A percentile compares a stretch with the other conserved stretches of the same genome.
These are phyloP conservation scores for Begonia peltatifolia DNA, from an alignment of 306 rosid genomes.

Conservation along the genomic window DNA sequence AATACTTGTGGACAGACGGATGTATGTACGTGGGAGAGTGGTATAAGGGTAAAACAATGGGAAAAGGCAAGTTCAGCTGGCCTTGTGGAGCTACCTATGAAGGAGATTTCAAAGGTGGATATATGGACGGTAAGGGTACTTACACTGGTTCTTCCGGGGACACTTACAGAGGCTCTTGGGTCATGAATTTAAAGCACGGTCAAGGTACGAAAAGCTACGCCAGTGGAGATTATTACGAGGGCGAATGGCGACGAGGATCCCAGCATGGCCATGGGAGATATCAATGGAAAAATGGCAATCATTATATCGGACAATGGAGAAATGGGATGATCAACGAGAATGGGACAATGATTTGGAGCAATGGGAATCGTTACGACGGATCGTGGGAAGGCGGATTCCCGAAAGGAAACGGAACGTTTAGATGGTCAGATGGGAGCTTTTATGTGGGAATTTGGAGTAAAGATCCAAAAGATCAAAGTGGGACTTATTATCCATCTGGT, in stretches of 20 bases:
- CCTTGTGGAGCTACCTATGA: slow-evolving; percentile 87
- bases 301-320: slow-evolving; percentile 70
- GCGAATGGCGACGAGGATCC: slow-evolving; percentile 74
- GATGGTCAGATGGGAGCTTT: slow-evolving; percentile 54
- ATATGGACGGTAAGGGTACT: slow-evolving; percentile 73
- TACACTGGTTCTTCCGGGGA: slow-evolving; percentile 56
- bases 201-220: slow-evolving; percentile 52
- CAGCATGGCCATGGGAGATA: slow-evolving; percentile 77
- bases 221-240: slow-evolving; percentile 79
- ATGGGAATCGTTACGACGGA: slow-evolving; percentile 72
- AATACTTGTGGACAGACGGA: slow-evolving; percentile 86
- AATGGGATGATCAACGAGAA: slow-evolving; percentile 54
- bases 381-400: slow-evolving; percentile 74
- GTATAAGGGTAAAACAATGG: slow-evolving; percentile 42
- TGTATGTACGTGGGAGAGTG: slow-evolving; percentile 88
- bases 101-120: slow-evolving; percentile 57
- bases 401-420: slow-evolving; percentile 70
- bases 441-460: slow-evolving; percentile 69
- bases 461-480: slow-evolving; percentile 42
- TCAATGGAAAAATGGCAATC: slow-evolving; percentile 72
- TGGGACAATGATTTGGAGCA: slow-evolving; percentile 69
- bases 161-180: slow-evolving; percentile 66
- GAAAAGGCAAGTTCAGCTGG: slow-evolving; percentile 82
- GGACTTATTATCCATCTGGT: slow-evolving; percentile 49
- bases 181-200: slow-evolving; percentile 68